These are phyloP conservation scores for Kodamaea sp. DNA, from an alignment of 1,139 yeast genomes.

Conservation along the genomic window DNA sequence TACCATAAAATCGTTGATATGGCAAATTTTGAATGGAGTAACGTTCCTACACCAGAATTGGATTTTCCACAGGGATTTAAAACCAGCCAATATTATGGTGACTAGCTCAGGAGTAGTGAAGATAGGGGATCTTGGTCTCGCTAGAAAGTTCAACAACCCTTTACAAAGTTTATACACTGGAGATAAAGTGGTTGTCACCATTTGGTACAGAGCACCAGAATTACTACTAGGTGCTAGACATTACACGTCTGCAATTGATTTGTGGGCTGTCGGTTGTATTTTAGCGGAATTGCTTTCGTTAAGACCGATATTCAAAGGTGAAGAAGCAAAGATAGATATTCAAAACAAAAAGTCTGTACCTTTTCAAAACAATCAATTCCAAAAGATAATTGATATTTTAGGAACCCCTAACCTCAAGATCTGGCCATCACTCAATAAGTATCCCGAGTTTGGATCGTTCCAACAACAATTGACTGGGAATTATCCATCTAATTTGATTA, in stretches of 20 bases:
- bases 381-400: conserved; percentile 83
- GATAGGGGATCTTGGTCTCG: conserved; percentile 94
- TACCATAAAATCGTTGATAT: conserved; percentile 78
- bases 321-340: conserved; percentile 89
- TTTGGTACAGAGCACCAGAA: conserved; percentile 98
- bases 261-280: conserved; percentile 98
- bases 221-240: conserved; percentile 86
- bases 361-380: conserved; percentile 88
- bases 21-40: conserved; percentile 93
- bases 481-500: conserved; percentile 67
- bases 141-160: conserved; percentile 86
- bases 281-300: conserved; percentile 86
- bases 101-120: conserved; percentile 85
- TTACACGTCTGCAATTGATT: conserved; percentile 91
- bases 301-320: conserved; percentile 95
- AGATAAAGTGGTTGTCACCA: conserved; percentile 96
- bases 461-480: conserved; percentile 52
- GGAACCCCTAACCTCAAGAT: conserved; percentile 78
- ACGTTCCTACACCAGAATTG: conserved; percentile 91
- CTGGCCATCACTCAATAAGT: conserved; percentile 79
- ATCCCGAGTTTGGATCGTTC: conserved; percentile 78
- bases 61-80: conserved; percentile 92
- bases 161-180: conserved; percentile 88
- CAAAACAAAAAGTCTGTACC: conserved; percentile 85
- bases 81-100: conserved; percentile 98